Percentiles rank a stretch among this genome's conserved stretches.
phyloP scores from a whole-genome alignment of 1,284 basidiomycete genomes.

The Sporisorium reilianum region DNA sequence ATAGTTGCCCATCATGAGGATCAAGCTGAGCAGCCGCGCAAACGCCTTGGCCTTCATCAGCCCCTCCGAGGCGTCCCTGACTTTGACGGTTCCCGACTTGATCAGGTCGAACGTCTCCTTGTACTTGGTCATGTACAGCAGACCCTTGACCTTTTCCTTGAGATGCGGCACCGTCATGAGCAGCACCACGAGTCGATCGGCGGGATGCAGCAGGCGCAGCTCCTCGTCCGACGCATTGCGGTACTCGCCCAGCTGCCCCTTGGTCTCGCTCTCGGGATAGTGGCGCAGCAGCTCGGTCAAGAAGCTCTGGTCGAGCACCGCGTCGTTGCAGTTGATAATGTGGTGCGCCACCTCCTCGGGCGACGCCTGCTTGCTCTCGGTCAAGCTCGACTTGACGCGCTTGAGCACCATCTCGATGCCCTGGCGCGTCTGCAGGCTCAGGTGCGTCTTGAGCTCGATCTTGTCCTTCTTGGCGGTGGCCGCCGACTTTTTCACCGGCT shows the following conservation, averaged over 20 bases:
- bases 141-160: slow-evolving; percentile 89
- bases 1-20: slow-evolving; percentile 95
- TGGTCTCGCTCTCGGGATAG: slow-evolving; percentile 68
- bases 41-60: slow-evolving; percentile 65
- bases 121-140: slow-evolving; percentile 78
- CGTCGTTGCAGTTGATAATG: slow-evolving; percentile 67
- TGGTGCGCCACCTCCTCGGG: slow-evolving; percentile 68
- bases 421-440: slow-evolving; percentile 58
- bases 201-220: slow-evolving; percentile 86
- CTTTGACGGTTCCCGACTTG: slow-evolving; percentile 50
- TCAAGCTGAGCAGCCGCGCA: slow-evolving; percentile 70
- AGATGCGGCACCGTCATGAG: slow-evolving; percentile 94
- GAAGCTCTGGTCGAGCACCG: slow-evolving; percentile 67
- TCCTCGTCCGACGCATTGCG: slow-evolving; percentile 88
- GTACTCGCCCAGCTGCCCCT: slow-evolving; percentile 73
- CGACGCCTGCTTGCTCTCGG: slow-evolving; percentile 63
- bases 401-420: slow-evolving; percentile 61
- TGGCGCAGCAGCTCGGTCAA: slow-evolving; percentile 66
- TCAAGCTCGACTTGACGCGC: slow-evolving; percentile 38
- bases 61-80: slow-evolving; percentile 61
- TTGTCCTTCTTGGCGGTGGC: slow-evolving; percentile 70
- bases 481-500: slow-evolving; percentile 74
- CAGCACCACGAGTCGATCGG: slow-evolving; percentile 96
- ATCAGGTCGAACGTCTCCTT: slow-evolving; percentile 64
- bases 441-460: slow-evolving; percentile 68